Percentiles rank a stretch among this genome's conserved stretches.
Conservation (phyloP, 192 early-diverging fungal genomes). For the Backusella sp. region DNA sequence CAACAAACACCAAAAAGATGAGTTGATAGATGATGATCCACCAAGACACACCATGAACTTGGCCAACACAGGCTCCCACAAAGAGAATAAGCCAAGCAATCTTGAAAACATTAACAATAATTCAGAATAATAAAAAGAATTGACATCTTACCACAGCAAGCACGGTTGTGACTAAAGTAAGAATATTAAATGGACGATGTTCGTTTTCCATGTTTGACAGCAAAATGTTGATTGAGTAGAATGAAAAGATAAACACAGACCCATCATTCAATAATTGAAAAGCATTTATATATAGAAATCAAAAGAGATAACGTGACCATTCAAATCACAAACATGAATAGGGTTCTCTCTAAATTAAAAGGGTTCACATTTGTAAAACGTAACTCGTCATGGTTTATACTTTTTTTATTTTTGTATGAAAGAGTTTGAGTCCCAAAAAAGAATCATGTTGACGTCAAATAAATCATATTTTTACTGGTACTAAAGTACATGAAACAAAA, state of each 20-base stretch:
- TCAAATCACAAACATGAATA: neutral
- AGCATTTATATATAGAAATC: neutral
- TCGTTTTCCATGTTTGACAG: neutral
- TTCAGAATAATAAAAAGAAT: neutral
- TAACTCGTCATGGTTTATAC: neutral
- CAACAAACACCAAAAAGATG: slow-evolving; percentile 15
- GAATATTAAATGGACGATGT: neutral
- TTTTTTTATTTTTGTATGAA: slow-evolving; percentile 13
- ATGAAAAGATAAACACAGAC: neutral
- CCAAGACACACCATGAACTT: slow-evolving; percentile 17
- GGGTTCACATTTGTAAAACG: slow-evolving; percentile 7
- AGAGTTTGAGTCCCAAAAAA: neutral
- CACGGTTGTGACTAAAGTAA: neutral
- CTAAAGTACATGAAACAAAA: slow-evolving; percentile 4
- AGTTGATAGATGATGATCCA: slow-evolving; percentile 34
- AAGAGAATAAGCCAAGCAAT: slow-evolving; percentile 33
- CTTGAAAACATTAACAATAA: neutral
- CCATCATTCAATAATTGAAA: neutral
- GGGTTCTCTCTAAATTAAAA: neutral
- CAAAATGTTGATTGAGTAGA: neutral
- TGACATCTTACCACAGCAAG: slow-evolving; percentile 3
- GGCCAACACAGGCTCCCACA: slow-evolving; percentile 25
- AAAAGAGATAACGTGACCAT: neutral
- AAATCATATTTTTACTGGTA: slow-evolving; percentile 11
- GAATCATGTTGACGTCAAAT: neutral